Evolutionary conservation across 352 stramenopile genomes (phyloP).

Genomic region (Globisporangium rhizosaccharum): DNA sequence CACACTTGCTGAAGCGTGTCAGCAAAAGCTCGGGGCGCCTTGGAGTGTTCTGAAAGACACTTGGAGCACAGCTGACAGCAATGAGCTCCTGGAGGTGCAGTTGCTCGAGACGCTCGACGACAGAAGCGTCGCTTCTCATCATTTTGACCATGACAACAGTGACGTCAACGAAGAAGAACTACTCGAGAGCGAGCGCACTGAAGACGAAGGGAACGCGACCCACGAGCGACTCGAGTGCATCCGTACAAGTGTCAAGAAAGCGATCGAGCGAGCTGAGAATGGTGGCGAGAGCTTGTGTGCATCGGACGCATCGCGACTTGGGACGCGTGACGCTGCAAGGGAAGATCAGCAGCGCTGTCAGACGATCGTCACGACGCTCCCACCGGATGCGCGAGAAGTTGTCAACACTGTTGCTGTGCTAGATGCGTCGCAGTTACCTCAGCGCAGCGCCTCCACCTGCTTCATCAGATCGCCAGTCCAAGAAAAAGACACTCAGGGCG

Average conservation of each 20-base stretch:
- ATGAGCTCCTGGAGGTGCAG: conserved; percentile 10
- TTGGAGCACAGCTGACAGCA: conserved; percentile 4
- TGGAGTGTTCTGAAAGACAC: conserved; percentile 9
- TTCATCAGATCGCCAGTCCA: neutral
- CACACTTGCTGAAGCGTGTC: conserved; percentile 16
- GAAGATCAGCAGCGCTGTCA: neutral
- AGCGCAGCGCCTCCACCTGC: neutral
- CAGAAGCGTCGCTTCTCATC: no score
- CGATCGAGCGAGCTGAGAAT: conserved; percentile 3
- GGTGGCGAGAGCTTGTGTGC: conserved; percentile 1
- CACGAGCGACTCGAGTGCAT: conserved; percentile 21
- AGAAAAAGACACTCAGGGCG: neutral
- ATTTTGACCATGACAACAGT: no score
- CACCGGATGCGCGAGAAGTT: neutral
- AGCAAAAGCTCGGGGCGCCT: conserved; percentile 17
- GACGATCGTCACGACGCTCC: neutral
- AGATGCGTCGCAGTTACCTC: neutral
- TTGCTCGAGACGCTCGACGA: neutral
- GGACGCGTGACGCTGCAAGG: neutral
- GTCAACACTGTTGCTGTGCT: neutral
- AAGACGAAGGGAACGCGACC: conserved; percentile 15
- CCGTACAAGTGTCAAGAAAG: conserved; percentile 17
- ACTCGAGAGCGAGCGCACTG: conserved; percentile 7
- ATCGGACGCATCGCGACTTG: conserved; percentile 1
- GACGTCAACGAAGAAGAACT: neutral